Evolutionary conservation across 306 rosid species (phyloP), one percentile per base, ranked within the genome.

Genomic region (Quercus variabilis): DNA sequence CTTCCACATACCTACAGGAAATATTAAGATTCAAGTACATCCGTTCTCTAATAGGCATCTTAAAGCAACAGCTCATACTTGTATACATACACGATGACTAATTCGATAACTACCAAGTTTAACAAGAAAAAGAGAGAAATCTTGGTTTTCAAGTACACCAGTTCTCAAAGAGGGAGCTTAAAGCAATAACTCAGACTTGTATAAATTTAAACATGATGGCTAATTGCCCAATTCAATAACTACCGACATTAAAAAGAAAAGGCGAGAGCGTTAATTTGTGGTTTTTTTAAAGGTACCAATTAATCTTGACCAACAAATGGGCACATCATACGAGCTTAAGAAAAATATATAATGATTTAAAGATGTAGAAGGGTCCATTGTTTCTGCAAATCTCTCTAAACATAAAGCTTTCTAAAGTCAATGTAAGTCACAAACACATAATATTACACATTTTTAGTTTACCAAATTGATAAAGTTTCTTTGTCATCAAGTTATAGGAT

Each of bases 1-100:
- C 99, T 90, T 95, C 99, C 76, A 93, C 99, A 74, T 91, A 86
- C 70, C 99, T 95, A 73, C 74, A 77, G 55, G 51, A 76, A 87
- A 87, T 1, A 63, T 71, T 58, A 70, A 78, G 26, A 17, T 38
- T 60, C 33, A 19, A n/a, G 5, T 14, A 55, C 62, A 64, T 41
- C 70, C 0, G 46, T 64, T 3, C 71, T 65, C 23, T 69, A 54
- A 25, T 51, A 46, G 52, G 58, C 11, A 67, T 62, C 23, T 7
- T 64, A 31, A 15, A 6, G 71, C 21, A 65, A 65, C 1, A 31
- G 19, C 46, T 65, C 71, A 18, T 65, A 18, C 23, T 31, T 30
- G 49, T 31, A 65, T 31, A 31, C 18, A 3, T 8, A 18, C 6
- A 31, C 0, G 41, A 17, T 74, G 31, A 49, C 55, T 35, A 57